A percentile compares a stretch with the other conserved stretches of the same genome.
phyloP scores from a whole-genome alignment of 306 rosid species.

The Vigna trinervia region DNA sequence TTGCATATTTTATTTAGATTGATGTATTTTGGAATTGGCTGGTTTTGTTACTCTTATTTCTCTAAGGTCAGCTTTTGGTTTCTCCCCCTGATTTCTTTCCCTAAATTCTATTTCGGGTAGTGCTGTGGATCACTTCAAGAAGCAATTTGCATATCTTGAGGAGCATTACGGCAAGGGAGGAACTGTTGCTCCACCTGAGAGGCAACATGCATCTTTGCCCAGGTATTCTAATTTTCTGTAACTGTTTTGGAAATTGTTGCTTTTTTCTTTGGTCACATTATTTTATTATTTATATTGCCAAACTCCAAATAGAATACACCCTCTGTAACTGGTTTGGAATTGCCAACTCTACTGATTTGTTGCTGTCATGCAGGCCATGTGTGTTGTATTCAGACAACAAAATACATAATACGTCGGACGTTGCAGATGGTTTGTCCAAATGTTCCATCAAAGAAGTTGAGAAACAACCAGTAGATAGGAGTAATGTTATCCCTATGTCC shows the following conservation, averaged over 20 bases:
- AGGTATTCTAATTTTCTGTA: slow-evolving; percentile 56
- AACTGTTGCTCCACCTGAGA: slow-evolving; percentile 81
- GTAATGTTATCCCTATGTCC: slow-evolving; percentile 59
- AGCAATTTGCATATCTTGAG: slow-evolving; percentile 98
- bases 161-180: slow-evolving; percentile 93
- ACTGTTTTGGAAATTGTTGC: background rate
- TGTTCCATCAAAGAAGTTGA: slow-evolving; percentile 84
- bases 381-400: slow-evolving; percentile 77
- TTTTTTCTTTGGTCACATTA: slow-evolving; percentile 32
- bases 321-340: slow-evolving; percentile 28
- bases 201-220: slow-evolving; percentile 97
- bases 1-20: slow-evolving; percentile 15
- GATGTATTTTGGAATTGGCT: slow-evolving; percentile 15
- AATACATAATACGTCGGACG: slow-evolving; percentile 63
- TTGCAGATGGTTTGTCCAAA: slow-evolving; percentile 81
- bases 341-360: slow-evolving; percentile 40
- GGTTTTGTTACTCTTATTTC: slow-evolving; percentile 26
- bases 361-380: slow-evolving; percentile 69
- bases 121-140: slow-evolving; percentile 98
- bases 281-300: slow-evolving; percentile 12
- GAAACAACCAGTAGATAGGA: slow-evolving; percentile 72
- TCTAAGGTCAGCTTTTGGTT: slow-evolving; percentile 20
- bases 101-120: slow-evolving; percentile 50
- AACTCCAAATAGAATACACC: background rate
- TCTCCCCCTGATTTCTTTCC: background rate